Percentiles rank a stretch among this genome's conserved stretches.
These are phyloP conservation scores for Epichloe baconii DNA, from an alignment of 2,329 filamentous ascomycete species.

Conservation along the genomic window DNA sequence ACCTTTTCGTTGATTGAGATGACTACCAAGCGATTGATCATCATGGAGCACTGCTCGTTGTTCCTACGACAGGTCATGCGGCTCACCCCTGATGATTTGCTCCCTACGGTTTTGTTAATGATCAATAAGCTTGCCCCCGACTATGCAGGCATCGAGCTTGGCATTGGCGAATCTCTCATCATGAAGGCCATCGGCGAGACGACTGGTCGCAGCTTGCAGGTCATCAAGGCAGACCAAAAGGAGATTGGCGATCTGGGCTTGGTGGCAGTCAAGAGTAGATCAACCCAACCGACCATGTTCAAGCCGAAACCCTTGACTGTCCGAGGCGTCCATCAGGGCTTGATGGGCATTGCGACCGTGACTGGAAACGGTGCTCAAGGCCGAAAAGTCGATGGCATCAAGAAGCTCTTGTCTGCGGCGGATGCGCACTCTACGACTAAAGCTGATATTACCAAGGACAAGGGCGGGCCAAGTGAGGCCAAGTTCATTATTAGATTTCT, in stretches of 20 bases:
- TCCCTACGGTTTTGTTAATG: constrained; percentile 87
- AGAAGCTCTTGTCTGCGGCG: constrained; percentile 86
- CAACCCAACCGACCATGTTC: constrained; percentile 96
- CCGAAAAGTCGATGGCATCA: constrained; percentile 86
- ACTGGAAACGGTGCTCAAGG: constrained; percentile 79
- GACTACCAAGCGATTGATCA: constrained; percentile 82
- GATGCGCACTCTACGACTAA: constrained; percentile 63
- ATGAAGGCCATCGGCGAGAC: constrained; percentile 98
- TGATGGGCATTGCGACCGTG: constrained; percentile 79
- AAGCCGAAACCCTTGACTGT: constrained; percentile 88
- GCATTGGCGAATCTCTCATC: constrained; percentile 95
- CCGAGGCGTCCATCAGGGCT: constrained; percentile 69
- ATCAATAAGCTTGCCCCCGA: constrained; percentile 96
- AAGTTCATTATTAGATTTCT: constrained; percentile 89
- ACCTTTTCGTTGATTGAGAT: constrained; percentile 93
- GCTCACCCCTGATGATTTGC: constrained; percentile 73
- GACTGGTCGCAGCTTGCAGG: constrained; percentile 72
- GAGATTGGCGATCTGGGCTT: constrained; percentile 92
- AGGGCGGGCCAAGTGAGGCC: constrained; percentile 85
- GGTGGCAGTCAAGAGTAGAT: constrained; percentile 89
- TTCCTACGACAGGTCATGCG: constrained; percentile 92
- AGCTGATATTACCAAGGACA: constrained; percentile 82
- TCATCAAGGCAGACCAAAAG: constrained; percentile 92
- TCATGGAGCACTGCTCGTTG: constrained; percentile 75
- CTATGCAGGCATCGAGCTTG: constrained; percentile 89